Percentiles rank a stretch among this genome's conserved stretches.
phyloP scores from a whole-genome alignment of 2,329 filamentous ascomycete genomes.

The Epichloe sibirici region DNA sequence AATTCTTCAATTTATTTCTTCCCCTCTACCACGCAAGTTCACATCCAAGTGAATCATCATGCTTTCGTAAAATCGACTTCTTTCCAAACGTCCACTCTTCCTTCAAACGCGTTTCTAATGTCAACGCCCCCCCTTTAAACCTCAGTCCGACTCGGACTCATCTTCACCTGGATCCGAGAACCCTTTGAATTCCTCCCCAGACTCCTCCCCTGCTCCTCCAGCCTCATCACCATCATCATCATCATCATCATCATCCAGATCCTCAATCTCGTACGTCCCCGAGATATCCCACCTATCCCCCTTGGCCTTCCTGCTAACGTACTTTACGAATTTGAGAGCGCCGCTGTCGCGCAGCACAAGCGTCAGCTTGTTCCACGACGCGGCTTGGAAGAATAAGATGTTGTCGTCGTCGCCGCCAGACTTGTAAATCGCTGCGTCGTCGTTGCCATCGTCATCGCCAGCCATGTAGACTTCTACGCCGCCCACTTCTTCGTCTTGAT shows the following conservation, averaged over 20 bases:
- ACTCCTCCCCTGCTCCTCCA: conserved; percentile 16
- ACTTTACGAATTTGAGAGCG: conserved; percentile 89
- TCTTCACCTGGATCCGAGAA: conserved; percentile 37
- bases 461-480: conserved; percentile 92
- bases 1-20: too few relatives aligned
- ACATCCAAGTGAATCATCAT: too few relatives aligned
- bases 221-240: conserved; percentile 20
- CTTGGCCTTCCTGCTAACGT: conserved; percentile 68
- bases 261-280: conserved; percentile 62
- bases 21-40: too few relatives aligned
- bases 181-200: conserved; percentile 45
- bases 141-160: conserved; percentile 12
- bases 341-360: conserved; percentile 82
- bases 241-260: conserved; percentile 32
- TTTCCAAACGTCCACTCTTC: too few relatives aligned
- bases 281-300: conserved; percentile 91
- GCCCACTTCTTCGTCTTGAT: conserved; percentile 43
- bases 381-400: conserved; percentile 50
- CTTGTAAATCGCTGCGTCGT: conserved; percentile 82
- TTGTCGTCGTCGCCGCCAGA: conserved; percentile 64
- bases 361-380: conserved; percentile 79
- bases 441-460: conserved; percentile 51
- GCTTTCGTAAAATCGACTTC: too few relatives aligned
- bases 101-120: too few relatives aligned
- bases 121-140: neutral